Base-by-base conservation (phyloP, 2,329 filamentous ascomycete genomes). In the Colletotrichum cereale region DNA sequence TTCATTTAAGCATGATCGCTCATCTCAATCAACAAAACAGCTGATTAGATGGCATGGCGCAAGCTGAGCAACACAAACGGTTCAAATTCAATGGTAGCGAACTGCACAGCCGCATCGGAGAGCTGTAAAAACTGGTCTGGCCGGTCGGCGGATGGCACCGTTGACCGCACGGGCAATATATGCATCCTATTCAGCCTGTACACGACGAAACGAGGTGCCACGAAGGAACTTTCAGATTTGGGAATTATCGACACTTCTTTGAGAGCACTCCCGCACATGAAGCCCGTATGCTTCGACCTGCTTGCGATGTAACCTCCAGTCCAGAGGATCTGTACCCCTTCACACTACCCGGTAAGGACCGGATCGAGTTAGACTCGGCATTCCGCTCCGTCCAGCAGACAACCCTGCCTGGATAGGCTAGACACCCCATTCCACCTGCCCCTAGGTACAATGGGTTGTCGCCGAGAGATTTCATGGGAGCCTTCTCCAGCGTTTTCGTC, bases 361-460 rank as follows among this genome's bases (percentile, higher is more conserved):
- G 34, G 31, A 70, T 72, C 53, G 61, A 70, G 69, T 70, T 72
- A 72, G 69, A 60, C 66, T 72, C 69, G 69, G 69, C 69, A 72
- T 70, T 72, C 44, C 66, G 69, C 69, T 70, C 69, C 69, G 69
- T 71, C 57, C 64, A 71, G 65, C 68, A 68, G 68, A 44, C 36
- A 70, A 42, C 66, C 66, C 66, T 70, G 53, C 44, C 36, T n/a
- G n/a, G 21, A 47, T 47, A 36, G 29, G 53, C 53, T 38, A 24
- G n/a, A 42, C 44, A 29, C 21, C 24, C 66, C 61, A 47, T 64
- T 53, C 29, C 61, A 56, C 62, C 50, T n/a, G 44, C 34, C 50
- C 50, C 63, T 56, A 47, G 10, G 42, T 12, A 71, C 68, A 67
- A 18, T 47, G 44, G 60, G 24, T 62, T 62, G 60, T 44, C 47